Evolutionary conservation across 305 asterid species (phyloP), one percentile per base, ranked within the genome.

Genomic region (Nicotiana rustica): DNA sequence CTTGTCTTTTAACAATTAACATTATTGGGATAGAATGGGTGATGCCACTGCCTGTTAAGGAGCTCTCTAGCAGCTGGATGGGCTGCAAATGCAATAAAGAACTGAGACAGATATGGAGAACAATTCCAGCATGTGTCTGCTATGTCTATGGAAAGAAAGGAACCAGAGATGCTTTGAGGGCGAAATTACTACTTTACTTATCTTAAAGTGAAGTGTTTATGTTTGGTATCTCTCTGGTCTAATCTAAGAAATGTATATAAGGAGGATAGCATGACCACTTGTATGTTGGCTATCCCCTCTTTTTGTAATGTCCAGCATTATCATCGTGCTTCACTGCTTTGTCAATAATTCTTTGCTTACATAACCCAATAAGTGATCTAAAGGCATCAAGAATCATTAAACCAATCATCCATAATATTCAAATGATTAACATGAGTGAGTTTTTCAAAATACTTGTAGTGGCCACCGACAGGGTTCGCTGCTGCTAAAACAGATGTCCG

Each of bases 391-490:
- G 49, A 21, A 71, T 71, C 61, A 44, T n/a, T 71, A 59, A 71
- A 71, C 38, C 38, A 71, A 21, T 21, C 62, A 73, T 75, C 64
- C 21, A 75, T 75, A 75, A 75, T 36, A 75, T 15, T 47, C 77
- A 71, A 55, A 33, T 80, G 49, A 52, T 12, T 49, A 49, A 25
- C 33, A 75, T 52, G 64, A 52, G 59, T 1, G 55, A 75, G 79
- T 38, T 78, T 78, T 81, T 82, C 60, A 82, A 80, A 84, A n/a
- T 94, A 96, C 99, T 93, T 91, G 82, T 93, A 94, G 86, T 94
- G 99, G 86, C 99, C 99, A 84, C 97, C 98, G 76, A 86, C 96
- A 88, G 99, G 98, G 86, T 96, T 96, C 86, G 99, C 97, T 52
- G 99, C 98, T 79, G 99, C 98, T 90, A 96, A 91, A 92, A 96